Evolutionary conservation across 2,329 filamentous ascomycete genomes (phyloP), one percentile per base, ranked within the genome.

Genomic region (Nannizzia gypsea): DNA sequence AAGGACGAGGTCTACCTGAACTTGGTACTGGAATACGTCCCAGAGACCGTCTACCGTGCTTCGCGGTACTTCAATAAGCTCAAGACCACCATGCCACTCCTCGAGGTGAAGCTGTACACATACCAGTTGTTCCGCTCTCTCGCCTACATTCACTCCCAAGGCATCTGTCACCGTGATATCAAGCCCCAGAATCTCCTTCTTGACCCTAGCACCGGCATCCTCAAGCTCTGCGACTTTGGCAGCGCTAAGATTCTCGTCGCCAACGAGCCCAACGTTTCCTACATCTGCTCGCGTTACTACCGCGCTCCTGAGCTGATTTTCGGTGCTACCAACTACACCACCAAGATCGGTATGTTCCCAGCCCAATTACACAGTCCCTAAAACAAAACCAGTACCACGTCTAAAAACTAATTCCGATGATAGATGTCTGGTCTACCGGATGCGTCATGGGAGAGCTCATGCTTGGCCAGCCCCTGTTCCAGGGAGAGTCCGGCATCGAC

Each of bases 61-160:
- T 97, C 93, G 64, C 87, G 93, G 70, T 97, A 96, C 79, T 99
- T 99, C 83, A 97, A 95, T 82, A 99, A 99, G 81, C 87, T 97
- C 87, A 99, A 97, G 85, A 95, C 91, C 5, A 96, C 92, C 58
- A 99, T 99, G 93, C 93, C 93, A 15, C 96, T 92, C 68, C 84
- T 99, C 68, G 93, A 99, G 76, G 90, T 97, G 73, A 99, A 99
- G 81, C 87, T 99, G 64, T 99, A 97, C 81, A 99, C 92, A 73
- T 99, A 99, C 78, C 93, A 99, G 80, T 87, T 99, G 59, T 99
- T 99, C 84, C 87, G 93, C 68, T 95, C 93, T 38, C 82, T 99
- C 67, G 93, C 93, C 71, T 99, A 99, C 78, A 99, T 99, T 68
- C 93, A 99, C 78, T 97, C 93, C 8, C 92, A 96, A 78, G 93